Evolutionary conservation across 2,329 filamentous ascomycete species (phyloP), one percentile per base, ranked within the genome.

Genomic region (Aspergillus calidoustus): DNA sequence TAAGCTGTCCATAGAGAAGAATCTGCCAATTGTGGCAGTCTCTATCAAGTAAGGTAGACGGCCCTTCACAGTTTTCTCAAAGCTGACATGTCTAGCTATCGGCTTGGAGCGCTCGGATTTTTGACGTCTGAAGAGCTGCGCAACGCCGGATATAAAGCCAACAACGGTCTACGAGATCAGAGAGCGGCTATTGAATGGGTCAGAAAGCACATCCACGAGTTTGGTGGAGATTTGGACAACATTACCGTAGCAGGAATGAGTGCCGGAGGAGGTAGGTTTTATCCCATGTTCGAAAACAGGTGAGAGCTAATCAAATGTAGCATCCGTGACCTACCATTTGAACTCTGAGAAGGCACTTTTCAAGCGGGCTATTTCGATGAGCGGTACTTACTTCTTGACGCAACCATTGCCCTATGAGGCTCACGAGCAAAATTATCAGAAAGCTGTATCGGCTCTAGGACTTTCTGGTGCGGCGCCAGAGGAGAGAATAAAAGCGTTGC

Each of bases 101-200:
- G 82, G 31, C 62, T 82, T 3, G 76, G 76, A 6, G 69, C 72
- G 5, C 72, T 78, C 11, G 80, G 82, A 1, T 83, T 83, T 61
- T 62, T 85, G 55, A 83, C 81, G 3, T 84, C 83, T 0, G 69
- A 77, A 49, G 82, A 83, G 53, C 70, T 85, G 19, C 75, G 78
- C 4, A 72, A 78, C 23, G 78, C 78, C 4, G 82, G 80, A 0
- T 80, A 78, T 56, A 77, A 76, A 25, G 68, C 77, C 1, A 84
- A 84, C 64, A 80, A 80, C 62, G 79, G 78, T 0, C 69, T 84
- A 3, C 67, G 76, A 28, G 82, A 88, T 66, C 84, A 87, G 60
- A 66, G 71, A n/a, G 72, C 75, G 15, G 74, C 73, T 3, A 66
- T 80, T 15, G 66, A 72, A 60, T 81, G 79, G 78, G 73, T 80